A percentile compares a stretch with the other conserved stretches of the same genome.
phyloP scores from a whole-genome alignment of 2,329 filamentous ascomycete species.

The Dothistroma pini region DNA sequence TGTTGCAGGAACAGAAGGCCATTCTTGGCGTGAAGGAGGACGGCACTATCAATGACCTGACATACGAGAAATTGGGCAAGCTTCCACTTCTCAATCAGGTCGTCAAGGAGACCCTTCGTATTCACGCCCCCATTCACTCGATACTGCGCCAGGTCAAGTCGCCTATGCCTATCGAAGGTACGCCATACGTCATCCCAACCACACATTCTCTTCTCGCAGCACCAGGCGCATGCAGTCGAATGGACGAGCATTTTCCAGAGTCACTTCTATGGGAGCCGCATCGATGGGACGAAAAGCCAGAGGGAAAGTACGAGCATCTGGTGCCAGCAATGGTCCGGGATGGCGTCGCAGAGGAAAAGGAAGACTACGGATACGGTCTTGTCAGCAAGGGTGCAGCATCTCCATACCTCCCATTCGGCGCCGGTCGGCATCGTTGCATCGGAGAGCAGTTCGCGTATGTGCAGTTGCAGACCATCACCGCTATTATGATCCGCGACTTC shows the following conservation, averaged over 20 bases:
- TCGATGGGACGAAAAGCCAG: constrained; percentile 72
- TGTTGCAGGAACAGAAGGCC: constrained; percentile 75
- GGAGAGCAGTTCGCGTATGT: constrained; percentile 95
- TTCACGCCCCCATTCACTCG: constrained; percentile 91
- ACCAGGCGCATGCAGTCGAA: constrained; percentile 73
- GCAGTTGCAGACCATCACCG: constrained; percentile 82
- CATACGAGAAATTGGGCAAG: constrained; percentile 72
- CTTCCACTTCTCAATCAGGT: constrained; percentile 79
- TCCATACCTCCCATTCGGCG: constrained; percentile 91
- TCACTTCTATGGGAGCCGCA: constrained; percentile 83
- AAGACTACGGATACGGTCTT: constrained; percentile 91
- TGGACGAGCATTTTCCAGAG: constrained; percentile 74
- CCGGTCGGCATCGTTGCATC: constrained; percentile 89
- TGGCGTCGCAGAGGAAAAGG: constrained; percentile 55
- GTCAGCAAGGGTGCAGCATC: constrained; percentile 87
- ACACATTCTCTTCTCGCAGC: constrained; percentile 79
- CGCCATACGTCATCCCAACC: constrained; percentile 76
- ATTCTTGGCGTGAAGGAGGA: constrained; percentile 62
- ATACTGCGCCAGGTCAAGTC: constrained; percentile 90
- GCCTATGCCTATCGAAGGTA: constrained; percentile 78
- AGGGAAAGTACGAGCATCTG: constrained; percentile 31
- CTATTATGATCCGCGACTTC: constrained; percentile 71
- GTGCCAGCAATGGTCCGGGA: constrained; percentile 30
- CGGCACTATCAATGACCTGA: constrained; percentile 60
- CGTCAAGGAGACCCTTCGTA: constrained; percentile 85